These are phyloP conservation scores for Niebla homalea DNA, from an alignment of 495 filamentous ascomycete species.

Conservation along the genomic window DNA sequence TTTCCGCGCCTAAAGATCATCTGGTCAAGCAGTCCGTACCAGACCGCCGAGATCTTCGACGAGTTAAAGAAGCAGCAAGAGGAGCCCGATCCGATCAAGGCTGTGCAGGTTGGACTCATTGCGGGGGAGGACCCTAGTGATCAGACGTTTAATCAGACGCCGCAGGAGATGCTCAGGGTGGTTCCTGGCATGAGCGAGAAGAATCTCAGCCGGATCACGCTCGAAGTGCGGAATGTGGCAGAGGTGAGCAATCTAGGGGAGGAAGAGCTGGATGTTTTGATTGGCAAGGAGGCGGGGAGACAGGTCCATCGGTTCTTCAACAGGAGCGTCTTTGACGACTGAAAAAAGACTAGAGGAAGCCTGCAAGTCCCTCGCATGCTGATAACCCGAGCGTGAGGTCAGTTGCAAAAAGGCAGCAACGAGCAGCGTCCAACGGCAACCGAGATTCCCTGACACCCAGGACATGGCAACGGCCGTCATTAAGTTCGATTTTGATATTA, in stretches of 20 bases:
- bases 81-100: conserved; percentile 82
- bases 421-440: no score
- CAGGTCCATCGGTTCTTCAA: conserved; percentile 76
- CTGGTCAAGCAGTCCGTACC: conserved; percentile 86
- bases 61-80: conserved; percentile 76
- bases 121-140: conserved; percentile 42
- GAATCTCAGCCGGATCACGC: conserved; percentile 53
- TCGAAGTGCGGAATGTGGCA: conserved; percentile 61
- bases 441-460: no score
- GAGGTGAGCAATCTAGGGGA: conserved; percentile 80
- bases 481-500: no score
- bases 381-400: no score
- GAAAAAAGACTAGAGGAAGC: no score
- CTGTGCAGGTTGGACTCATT: conserved; percentile 63
- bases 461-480: no score
- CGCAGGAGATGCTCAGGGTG: conserved; percentile 75
- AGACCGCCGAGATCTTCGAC: conserved; percentile 94
- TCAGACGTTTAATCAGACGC: conserved; percentile 49
- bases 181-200: conserved; percentile 79
- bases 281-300: conserved; percentile 69
- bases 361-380: no score
- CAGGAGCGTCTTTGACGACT: conserved; percentile 55
- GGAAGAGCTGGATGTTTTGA: conserved; percentile 53
- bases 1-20: conserved; percentile 84
- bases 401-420: no score